Conservation (phyloP, 176 grass and related monocot genomes). For the Alloteropsis semialata region DNA sequence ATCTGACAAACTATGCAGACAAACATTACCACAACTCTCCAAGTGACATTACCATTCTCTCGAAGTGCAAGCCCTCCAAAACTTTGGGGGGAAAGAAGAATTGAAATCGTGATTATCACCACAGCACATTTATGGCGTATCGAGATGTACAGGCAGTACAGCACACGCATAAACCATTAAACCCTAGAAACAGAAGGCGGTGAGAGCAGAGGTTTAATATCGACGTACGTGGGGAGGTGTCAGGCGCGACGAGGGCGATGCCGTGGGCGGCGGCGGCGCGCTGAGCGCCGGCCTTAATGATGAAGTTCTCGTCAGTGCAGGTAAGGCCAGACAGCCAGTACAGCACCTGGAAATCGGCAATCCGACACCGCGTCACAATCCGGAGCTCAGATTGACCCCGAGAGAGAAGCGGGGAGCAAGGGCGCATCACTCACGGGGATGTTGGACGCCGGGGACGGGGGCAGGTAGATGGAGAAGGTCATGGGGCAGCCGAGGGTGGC, state of each 20-base stretch:
- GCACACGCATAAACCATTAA: neutral
- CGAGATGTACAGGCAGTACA: neutral
- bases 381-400: neutral
- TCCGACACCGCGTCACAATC: neutral
- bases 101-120: neutral
- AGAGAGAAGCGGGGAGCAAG: neutral
- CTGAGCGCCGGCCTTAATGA: conserved; percentile 86
- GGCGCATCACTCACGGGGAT: conserved; percentile 42
- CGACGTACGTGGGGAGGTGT: conserved; percentile 86
- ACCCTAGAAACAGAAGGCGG: neutral
- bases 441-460: conserved; percentile 46
- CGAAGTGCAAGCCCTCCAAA: neutral
- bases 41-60: neutral
- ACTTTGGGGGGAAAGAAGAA: neutral
- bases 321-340: conserved; percentile 92
- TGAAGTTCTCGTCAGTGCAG: conserved; percentile 88
- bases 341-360: conserved; percentile 42
- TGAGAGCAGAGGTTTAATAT: neutral
- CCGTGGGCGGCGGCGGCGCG: conserved; percentile 68
- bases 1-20: neutral
- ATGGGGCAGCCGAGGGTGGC: conserved; percentile 82
- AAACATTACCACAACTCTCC: neutral
- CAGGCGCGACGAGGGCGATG: conserved; percentile 70
- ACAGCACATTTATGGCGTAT: neutral
- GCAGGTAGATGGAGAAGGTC: conserved; percentile 92